Evolutionary conservation across 768 basidiomycete species (phyloP).

Genomic region (Termitomyces sp.): DNA sequence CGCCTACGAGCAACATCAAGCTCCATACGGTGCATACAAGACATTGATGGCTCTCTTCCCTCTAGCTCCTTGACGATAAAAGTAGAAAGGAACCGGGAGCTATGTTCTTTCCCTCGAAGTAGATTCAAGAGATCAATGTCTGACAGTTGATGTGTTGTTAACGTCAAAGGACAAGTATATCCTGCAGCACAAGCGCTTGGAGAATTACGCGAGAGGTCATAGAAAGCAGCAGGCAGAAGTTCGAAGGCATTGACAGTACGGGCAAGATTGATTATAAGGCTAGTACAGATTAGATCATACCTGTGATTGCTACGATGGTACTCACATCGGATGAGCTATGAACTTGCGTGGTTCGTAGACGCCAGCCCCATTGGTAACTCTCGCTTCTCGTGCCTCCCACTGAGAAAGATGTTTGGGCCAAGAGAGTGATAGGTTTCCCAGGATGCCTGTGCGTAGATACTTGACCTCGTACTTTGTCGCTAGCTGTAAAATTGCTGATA

Average conservation of each 20-base stretch:
- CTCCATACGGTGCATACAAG: slow-evolving; percentile 50
- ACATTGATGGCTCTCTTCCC: slow-evolving; percentile 48
- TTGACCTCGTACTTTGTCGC: slow-evolving; percentile 62
- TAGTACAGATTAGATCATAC: slow-evolving; percentile 22
- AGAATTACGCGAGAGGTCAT: slow-evolving; percentile 69
- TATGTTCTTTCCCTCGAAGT: slow-evolving; percentile 68
- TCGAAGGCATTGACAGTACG: slow-evolving; percentile 50
- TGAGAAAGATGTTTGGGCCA: slow-evolving; percentile 63
- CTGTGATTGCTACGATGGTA: slow-evolving; percentile 7
- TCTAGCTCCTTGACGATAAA: slow-evolving; percentile 76
- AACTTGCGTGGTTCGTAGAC: slow-evolving; percentile 51
- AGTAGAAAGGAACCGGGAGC: slow-evolving; percentile 70
- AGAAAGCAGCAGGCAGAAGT: slow-evolving; percentile 73
- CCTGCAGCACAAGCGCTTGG: slow-evolving; percentile 61
- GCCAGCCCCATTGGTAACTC: slow-evolving; percentile 44
- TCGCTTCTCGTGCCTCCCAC: slow-evolving; percentile 70
- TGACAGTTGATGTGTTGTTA: slow-evolving; percentile 37
- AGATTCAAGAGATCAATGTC: slow-evolving; percentile 55
- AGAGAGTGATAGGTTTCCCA: slow-evolving; percentile 44
- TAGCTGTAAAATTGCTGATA: slow-evolving; percentile 57
- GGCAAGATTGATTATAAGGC: slow-evolving; percentile 66
- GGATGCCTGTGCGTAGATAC: slow-evolving; percentile 52
- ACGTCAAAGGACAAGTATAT: slow-evolving; percentile 33
- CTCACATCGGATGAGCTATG: slow-evolving; percentile 70
- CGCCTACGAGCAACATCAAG: slow-evolving; percentile 41